phyloP scores from a whole-genome alignment of 1,139 yeast species.

The Geotrichum histeridarum region DNA sequence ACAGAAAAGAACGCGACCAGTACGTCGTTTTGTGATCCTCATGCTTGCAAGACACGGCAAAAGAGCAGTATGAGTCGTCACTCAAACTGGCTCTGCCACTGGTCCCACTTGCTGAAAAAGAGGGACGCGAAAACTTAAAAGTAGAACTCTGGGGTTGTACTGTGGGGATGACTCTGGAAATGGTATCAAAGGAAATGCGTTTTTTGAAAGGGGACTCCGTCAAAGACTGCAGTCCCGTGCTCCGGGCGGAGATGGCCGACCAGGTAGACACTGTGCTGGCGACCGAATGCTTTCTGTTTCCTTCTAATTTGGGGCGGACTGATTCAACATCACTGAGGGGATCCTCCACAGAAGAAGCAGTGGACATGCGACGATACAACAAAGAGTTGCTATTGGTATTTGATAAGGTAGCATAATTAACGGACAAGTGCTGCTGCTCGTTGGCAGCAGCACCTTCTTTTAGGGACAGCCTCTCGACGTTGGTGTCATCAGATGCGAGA shows the following conservation, averaged over 20 bases:
- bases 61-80: slow-evolving; percentile 22
- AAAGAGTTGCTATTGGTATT: slow-evolving; percentile 15
- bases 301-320: background rate
- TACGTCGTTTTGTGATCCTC: slow-evolving; percentile 21
- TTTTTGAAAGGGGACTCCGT: slow-evolving; percentile 22
- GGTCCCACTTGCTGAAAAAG: slow-evolving; percentile 2
- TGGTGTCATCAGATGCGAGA: background rate
- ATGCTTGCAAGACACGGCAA: slow-evolving; percentile 30
- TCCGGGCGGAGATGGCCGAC: background rate
- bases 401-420: slow-evolving; percentile 9
- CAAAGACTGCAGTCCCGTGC: background rate
- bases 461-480: too few species aligned
- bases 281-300: background rate
- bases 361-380: slow-evolving; percentile 9
- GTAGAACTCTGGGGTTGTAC: background rate
- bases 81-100: background rate
- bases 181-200: slow-evolving; percentile 31
- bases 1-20: slow-evolving; percentile 28
- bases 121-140: slow-evolving; percentile 8
- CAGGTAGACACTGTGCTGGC: background rate
- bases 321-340: background rate
- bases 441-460: background rate
- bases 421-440: slow-evolving; percentile 1
- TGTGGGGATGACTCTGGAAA: slow-evolving; percentile 13
- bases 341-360: background rate